phyloP scores from a whole-genome alignment of 257 asterid species.

The Mitragyna speciosa region DNA sequence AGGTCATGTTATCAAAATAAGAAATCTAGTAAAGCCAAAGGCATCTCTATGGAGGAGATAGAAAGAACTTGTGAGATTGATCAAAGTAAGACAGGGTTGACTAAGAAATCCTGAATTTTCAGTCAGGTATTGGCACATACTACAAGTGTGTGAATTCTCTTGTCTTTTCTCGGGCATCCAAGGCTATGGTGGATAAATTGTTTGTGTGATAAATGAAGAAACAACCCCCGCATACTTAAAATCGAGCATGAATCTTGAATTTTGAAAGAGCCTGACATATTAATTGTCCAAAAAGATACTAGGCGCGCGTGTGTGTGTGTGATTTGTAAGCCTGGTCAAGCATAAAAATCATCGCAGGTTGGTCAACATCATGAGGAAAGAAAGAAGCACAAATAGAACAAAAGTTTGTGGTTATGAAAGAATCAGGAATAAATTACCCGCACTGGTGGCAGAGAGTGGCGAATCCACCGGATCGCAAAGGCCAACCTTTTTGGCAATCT shows the following conservation, averaged over 20 bases:
- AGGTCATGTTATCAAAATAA: background rate
- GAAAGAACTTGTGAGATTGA: background rate
- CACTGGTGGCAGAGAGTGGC: slow-evolving; percentile 70
- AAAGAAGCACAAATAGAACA: background rate
- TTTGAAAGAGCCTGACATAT: no score
- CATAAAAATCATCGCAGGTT: background rate
- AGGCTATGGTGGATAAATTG: background rate
- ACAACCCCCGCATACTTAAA: no score
- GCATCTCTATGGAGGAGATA: background rate
- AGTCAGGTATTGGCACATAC: background rate
- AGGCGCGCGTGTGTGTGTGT: no score
- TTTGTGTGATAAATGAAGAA: background rate
- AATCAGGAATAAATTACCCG: slow-evolving; percentile 48
- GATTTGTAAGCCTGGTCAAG: no score
- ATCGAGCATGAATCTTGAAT: no score
- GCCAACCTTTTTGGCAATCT: slow-evolving; percentile 78
- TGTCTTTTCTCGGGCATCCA: background rate
- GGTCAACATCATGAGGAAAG: background rate
- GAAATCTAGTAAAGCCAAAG: background rate
- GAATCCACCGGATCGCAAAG: slow-evolving; percentile 70
- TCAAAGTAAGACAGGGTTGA: background rate
- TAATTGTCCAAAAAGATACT: no score
- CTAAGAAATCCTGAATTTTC: background rate
- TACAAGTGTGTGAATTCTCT: background rate
- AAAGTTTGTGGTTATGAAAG: background rate